Evolutionary conservation across 345 rosid genomes (phyloP).

Genomic region (Odontarrhena argentea): DNA sequence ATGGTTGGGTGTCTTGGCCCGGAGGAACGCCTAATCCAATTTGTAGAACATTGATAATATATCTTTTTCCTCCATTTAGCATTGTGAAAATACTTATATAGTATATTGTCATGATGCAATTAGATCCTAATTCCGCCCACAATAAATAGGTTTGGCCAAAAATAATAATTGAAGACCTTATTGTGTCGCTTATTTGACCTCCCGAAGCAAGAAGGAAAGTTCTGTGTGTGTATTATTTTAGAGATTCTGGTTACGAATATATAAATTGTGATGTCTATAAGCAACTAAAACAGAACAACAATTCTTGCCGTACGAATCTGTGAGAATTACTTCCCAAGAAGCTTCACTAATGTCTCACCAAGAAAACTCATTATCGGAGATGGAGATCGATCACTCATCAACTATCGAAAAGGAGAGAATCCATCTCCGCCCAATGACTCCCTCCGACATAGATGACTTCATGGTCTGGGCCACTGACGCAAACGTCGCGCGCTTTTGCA

Average conservation of each 20-base stretch:
- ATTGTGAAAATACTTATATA: too few species aligned
- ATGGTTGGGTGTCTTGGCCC: too few species aligned
- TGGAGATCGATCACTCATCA: constrained; percentile 31
- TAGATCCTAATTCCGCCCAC: too few species aligned
- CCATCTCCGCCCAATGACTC: constrained; percentile 49
- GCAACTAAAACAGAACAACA: neutral
- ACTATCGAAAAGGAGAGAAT: constrained; percentile 20
- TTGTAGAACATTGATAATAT: too few species aligned
- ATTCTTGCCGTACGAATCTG: neutral
- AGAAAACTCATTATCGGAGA: constrained; percentile 3
- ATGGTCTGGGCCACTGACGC: constrained; percentile 69
- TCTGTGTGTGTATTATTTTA: neutral
- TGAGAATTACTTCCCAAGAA: neutral
- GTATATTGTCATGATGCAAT: too few species aligned
- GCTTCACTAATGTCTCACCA: neutral
- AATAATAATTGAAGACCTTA: neutral
- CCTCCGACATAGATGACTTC: constrained; percentile 58
- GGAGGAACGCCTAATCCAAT: too few species aligned
- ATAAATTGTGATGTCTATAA: neutral
- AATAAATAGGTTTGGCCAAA: neutral
- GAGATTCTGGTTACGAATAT: neutral
- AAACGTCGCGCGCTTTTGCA: constrained; percentile 54
- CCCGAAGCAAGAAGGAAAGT: constrained; percentile 18
- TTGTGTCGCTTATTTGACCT: constrained; percentile 35
- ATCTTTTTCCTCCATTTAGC: too few species aligned